A percentile compares a stretch with the other conserved stretches of the same genome.
These are phyloP conservation scores for Pichia sporocuriosa DNA, from an alignment of 805 yeast genomes.

Conservation along the genomic window DNA sequence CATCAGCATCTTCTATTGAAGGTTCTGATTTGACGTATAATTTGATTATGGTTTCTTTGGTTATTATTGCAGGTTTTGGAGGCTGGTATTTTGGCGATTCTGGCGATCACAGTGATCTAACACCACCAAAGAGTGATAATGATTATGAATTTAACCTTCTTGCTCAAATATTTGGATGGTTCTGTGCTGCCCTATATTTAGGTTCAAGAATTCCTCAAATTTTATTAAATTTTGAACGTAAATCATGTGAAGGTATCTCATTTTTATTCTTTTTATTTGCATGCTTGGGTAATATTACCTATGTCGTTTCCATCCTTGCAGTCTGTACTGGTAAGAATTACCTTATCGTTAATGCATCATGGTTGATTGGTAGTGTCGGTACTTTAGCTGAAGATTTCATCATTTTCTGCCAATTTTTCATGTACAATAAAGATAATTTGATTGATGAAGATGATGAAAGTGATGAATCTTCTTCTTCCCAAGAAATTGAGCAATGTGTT, in stretches of 20 bases:
- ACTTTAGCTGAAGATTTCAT: conserved; percentile 77
- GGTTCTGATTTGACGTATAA: conserved; percentile 30
- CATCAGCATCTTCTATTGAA: not conserved
- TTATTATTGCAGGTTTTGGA: conserved; percentile 70
- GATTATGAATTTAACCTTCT: conserved; percentile 59
- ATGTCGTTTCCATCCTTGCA: conserved; percentile 76
- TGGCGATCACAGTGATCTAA: not conserved
- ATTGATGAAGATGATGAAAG: conserved; percentile 13
- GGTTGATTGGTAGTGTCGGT: conserved; percentile 91
- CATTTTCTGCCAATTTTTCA: conserved; percentile 80
- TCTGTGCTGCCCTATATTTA: conserved; percentile 65
- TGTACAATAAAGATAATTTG: conserved; percentile 40
- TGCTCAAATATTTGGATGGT: conserved; percentile 86
- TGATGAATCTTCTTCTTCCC: conserved; percentile 10
- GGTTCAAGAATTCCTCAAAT: conserved; percentile 95
- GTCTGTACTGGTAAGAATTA: conserved; percentile 67
- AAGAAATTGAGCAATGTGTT: not conserved
- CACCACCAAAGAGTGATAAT: conserved; percentile 27
- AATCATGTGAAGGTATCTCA: conserved; percentile 92
- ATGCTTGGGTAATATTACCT: conserved; percentile 87
- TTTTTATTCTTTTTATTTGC: conserved; percentile 92
- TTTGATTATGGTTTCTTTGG: conserved; percentile 53
- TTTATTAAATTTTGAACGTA: conserved; percentile 72
- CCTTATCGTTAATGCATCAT: conserved; percentile 74
- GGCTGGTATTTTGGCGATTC: conserved; percentile 67